A percentile compares a stretch with the other conserved stretches of the same genome.
phyloP scores from a whole-genome alignment of 805 yeast genomes.

The Zygotorulaspora florentina region DNA sequence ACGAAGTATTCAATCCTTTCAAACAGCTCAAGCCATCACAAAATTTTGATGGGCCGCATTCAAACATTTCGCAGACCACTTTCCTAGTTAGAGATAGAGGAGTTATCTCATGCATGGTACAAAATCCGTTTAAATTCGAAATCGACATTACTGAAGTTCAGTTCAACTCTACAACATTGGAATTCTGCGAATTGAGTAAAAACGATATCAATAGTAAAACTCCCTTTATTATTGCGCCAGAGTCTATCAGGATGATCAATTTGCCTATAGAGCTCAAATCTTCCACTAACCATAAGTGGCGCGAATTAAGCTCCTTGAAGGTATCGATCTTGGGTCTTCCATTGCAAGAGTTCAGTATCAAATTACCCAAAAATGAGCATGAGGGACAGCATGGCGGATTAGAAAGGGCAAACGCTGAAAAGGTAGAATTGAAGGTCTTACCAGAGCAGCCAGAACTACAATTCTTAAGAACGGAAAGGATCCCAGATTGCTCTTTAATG shows the following conservation, averaged over 20 bases:
- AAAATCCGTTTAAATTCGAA: conserved; percentile 78
- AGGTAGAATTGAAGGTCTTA: conserved; percentile 19
- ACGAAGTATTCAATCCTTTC: conserved; percentile 57
- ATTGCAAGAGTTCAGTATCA: conserved; percentile 15
- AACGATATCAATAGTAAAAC: conserved; percentile 14
- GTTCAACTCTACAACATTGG: conserved; percentile 34
- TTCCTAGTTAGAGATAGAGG: conserved; percentile 58
- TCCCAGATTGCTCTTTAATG: conserved; percentile 29
- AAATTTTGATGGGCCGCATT: conserved; percentile 9
- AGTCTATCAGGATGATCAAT: conserved; percentile 37
- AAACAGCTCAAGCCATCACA: conserved; percentile 16
- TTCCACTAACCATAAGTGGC: conserved; percentile 13
- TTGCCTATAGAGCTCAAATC: conserved; percentile 21
- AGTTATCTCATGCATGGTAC: conserved; percentile 53
- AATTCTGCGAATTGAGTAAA: conserved; percentile 22
- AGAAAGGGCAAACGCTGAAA: conserved; percentile 9
- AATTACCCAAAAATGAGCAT: conserved; percentile 11
- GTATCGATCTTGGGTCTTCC: conserved; percentile 28
- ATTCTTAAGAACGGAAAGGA: conserved; percentile 22
- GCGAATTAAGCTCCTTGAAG: conserved; percentile 14
- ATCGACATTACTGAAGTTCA: conserved; percentile 51
- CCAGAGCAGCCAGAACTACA: conserved; percentile 33
- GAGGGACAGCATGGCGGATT: background rate
- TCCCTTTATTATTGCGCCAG: conserved; percentile 39
- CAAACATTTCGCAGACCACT: conserved; percentile 17